Evolutionary conservation across 2,329 filamentous ascomycete genomes (phyloP), one percentile per base, ranked within the genome.

Genomic region (Aureobasidium sp.): DNA sequence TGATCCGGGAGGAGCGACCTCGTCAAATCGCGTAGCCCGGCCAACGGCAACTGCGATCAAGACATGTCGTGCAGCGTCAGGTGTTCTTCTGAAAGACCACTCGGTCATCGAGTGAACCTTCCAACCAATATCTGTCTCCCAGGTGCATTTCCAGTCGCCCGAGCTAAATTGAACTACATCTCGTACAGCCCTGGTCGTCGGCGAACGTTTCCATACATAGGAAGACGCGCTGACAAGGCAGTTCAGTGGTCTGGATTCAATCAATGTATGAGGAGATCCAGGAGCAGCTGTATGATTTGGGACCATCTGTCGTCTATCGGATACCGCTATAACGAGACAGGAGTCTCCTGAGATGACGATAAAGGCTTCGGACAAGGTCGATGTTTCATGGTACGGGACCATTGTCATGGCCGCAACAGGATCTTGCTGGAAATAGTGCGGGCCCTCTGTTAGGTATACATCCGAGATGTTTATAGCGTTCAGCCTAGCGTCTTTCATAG

Each of bases 51-150:
- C 79, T 15, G 90, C 77, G 35, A 90, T 76, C 68, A 85, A 87
- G 1, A 82, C 78, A 71, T 86, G 82, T 35, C 76, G 73, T 27
- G 61, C 37, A 6, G 42, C 48, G 3, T 57, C 64, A 9, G 58
- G 64, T 50, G 67, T 67, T 2, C 68, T 68, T 24, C 48, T 50
- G 64, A 82, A 84, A 5, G 77, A 71, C 88, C 88, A 91, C 64
- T 89, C 85, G 1, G 81, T 72, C 8, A 91, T 71, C 1, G 82
- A 79, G 47, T 83, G 77, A 1, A 91, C 81, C 42, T 78, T 79
- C 64, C 88, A 85, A 0, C 81, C 81, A 0, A 73, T 65, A 48
- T 82, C 78, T 17, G 91, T 75, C 3, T 81, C 65, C 58, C 68
- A 65, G 1, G 61, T 61, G 47, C 60, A 69, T 5, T 64, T 63